Conservation (phyloP, 1,284 basidiomycete species). For the Boletus sp. region DNA sequence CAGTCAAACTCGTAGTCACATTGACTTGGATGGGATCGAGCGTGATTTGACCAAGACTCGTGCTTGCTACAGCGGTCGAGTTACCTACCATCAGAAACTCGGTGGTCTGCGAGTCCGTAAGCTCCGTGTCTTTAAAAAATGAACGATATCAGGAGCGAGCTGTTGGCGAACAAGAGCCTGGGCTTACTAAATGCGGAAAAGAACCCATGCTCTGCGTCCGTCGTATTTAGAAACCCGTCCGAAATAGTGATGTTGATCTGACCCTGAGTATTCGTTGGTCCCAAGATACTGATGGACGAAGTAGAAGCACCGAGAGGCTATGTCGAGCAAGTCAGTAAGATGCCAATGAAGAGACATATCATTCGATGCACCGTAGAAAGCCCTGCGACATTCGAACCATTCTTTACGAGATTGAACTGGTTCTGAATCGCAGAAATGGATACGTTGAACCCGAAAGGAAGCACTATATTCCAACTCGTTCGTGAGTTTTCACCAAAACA, state of each 20-base stretch:
- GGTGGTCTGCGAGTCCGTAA: slow-evolving; percentile 46
- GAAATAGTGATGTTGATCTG: slow-evolving; percentile 65
- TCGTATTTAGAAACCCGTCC: slow-evolving; percentile 53
- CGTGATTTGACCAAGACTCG: slow-evolving; percentile 66
- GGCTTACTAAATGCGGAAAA: slow-evolving; percentile 61
- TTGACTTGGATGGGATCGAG: slow-evolving; percentile 77
- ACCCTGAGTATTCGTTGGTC: slow-evolving; percentile 60
- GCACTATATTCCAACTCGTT: slow-evolving; percentile 36
- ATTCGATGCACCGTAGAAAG: slow-evolving; percentile 50
- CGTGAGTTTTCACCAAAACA: neutral
- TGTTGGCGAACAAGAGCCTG: neutral
- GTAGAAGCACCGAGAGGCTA: slow-evolving; percentile 61
- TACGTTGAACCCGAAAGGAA: slow-evolving; percentile 78
- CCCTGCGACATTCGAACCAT: slow-evolving; percentile 51
- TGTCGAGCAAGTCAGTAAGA: slow-evolving; percentile 14
- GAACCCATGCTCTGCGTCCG: slow-evolving; percentile 46
- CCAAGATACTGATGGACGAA: slow-evolving; percentile 52
- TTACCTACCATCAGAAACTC: slow-evolving; percentile 64
- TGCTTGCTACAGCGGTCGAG: slow-evolving; percentile 64
- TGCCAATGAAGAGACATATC: neutral
- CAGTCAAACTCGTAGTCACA: slow-evolving; percentile 64
- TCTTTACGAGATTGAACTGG: slow-evolving; percentile 58
- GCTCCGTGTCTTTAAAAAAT: slow-evolving; percentile 44
- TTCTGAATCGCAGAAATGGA: slow-evolving; percentile 68
- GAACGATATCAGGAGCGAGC: slow-evolving; percentile 1